These are phyloP conservation scores for Fusarium kyushuense DNA, from an alignment of 2,329 filamentous ascomycete genomes.

Conservation along the genomic window DNA sequence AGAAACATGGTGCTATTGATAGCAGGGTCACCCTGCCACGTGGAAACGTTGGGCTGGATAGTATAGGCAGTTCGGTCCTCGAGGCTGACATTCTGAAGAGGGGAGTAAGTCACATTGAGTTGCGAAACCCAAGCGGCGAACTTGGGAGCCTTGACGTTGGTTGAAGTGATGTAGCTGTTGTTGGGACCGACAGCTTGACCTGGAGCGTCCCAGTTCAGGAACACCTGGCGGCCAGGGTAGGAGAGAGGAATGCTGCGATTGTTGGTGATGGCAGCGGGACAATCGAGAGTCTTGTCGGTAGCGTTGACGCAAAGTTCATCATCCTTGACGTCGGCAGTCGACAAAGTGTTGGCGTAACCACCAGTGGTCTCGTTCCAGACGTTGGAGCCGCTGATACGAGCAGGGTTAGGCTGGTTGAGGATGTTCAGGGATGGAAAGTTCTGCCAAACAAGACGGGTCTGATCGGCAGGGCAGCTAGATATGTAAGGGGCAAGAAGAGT, in stretches of 20 bases:
- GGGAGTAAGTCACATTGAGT: slow-evolving; percentile 78
- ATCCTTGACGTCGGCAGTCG: slow-evolving; percentile 57
- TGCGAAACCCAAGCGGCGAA: slow-evolving; percentile 84
- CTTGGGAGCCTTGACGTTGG: slow-evolving; percentile 67
- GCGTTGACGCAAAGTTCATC: slow-evolving; percentile 69
- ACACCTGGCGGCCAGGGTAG: slow-evolving; percentile 78
- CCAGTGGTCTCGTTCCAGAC: slow-evolving; percentile 73
- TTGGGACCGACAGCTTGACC: slow-evolving; percentile 80
- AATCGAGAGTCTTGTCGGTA: slow-evolving; percentile 66
- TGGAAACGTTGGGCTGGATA: slow-evolving; percentile 77
- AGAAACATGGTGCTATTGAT: slow-evolving; percentile 86
- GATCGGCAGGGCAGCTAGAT: slow-evolving; percentile 76
- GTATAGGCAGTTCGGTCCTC: slow-evolving; percentile 70
- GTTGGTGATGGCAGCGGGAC: slow-evolving; percentile 72
- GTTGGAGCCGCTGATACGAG: slow-evolving; percentile 72
- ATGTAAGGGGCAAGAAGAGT: slow-evolving; percentile 85
- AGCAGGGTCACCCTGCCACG: slow-evolving; percentile 75
- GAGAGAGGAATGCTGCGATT: slow-evolving; percentile 79
- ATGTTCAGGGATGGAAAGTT: slow-evolving; percentile 82
- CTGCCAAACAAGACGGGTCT: slow-evolving; percentile 83
- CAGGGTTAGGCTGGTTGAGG: slow-evolving; percentile 81
- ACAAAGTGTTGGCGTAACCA: slow-evolving; percentile 67
- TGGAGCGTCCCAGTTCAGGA: slow-evolving; percentile 78
- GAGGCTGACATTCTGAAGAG: slow-evolving; percentile 64
- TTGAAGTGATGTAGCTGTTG: slow-evolving; percentile 80